These are phyloP conservation scores for Buddleja alternifolia DNA, from an alignment of 257 asterid species.

Conservation along the genomic window DNA sequence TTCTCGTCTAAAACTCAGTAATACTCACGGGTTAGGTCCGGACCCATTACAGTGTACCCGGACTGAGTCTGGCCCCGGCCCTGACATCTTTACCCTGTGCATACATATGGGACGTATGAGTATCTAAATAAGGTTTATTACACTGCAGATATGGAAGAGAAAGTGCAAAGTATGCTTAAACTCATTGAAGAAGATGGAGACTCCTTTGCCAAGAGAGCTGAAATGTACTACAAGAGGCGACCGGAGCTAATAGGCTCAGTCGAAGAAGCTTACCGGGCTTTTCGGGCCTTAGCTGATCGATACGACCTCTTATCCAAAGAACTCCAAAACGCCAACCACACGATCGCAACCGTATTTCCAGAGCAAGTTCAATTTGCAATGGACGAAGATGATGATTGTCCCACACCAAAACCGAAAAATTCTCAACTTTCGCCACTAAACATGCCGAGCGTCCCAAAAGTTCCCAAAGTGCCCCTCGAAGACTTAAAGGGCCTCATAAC, in stretches of 20 bases:
- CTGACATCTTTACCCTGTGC: no score
- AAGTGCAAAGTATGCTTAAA: conserved; percentile 70
- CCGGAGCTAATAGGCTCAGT: conserved; percentile 79
- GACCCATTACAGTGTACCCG: no score
- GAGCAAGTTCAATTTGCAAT: conserved; percentile 51
- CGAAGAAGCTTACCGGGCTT: conserved; percentile 74
- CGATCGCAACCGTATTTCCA: conserved; percentile 58
- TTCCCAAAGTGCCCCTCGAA: conserved; percentile 49
- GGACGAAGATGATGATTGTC: conserved; percentile 44
- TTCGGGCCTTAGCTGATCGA: conserved; percentile 82
- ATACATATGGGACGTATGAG: no score
- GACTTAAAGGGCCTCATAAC: conserved; percentile 40
- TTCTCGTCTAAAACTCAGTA: no score
- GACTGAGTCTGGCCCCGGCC: no score
- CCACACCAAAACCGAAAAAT: conserved; percentile 24
- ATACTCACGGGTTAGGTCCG: no score
- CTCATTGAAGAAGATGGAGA: conserved; percentile 89
- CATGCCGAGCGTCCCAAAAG: conserved; percentile 37
- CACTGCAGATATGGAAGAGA: conserved; percentile 81
- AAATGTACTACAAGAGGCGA: conserved; percentile 85
- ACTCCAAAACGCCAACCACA: conserved; percentile 67
- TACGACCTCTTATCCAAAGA: conserved; percentile 81
- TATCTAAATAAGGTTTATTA: not conserved
- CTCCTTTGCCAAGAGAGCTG: conserved; percentile 87
- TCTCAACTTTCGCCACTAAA: not conserved